Conservation (phyloP, 2,329 filamentous ascomycete species). For the Mycosphaerella arachidis region DNA sequence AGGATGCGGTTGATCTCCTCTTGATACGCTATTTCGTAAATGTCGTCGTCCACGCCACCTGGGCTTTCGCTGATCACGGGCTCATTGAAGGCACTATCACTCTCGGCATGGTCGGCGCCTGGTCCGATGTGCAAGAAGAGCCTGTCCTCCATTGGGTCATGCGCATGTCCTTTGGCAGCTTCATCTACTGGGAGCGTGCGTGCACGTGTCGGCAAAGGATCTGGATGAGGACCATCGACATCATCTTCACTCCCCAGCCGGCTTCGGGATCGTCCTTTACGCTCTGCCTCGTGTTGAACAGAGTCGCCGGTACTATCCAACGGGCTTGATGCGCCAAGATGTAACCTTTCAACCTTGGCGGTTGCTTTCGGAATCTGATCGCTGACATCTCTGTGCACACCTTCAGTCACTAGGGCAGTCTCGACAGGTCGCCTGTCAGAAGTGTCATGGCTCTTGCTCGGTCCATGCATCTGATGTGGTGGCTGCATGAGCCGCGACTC, state of each 20-base stretch:
- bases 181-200: slow-evolving; percentile 32
- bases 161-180: slow-evolving; percentile 56
- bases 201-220: slow-evolving; percentile 21
- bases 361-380: slow-evolving; percentile 23
- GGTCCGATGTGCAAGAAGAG: slow-evolving; percentile 74
- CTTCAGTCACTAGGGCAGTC: slow-evolving; percentile 49
- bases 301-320: not conserved
- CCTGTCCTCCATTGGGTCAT: slow-evolving; percentile 60
- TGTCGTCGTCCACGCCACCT: slow-evolving; percentile 33
- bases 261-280: slow-evolving; percentile 1
- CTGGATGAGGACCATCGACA: slow-evolving; percentile 12
- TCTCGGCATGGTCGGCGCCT: slow-evolving; percentile 41
- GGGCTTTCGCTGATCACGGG: slow-evolving; percentile 21
- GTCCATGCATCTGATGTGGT: slow-evolving; percentile 32
- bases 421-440: slow-evolving; percentile 50
- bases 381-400: slow-evolving; percentile 46
- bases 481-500: slow-evolving; percentile 56
- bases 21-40: slow-evolving; percentile 85
- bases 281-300: not conserved
- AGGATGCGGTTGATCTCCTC: slow-evolving; percentile 73
- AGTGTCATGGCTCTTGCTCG: slow-evolving; percentile 44
- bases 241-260: slow-evolving; percentile 3
- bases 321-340: not conserved
- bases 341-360: not conserved
- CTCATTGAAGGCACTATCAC: slow-evolving; percentile 34